Base-by-base conservation (phyloP, 371 early-diverging fungal genomes). In the Mortierella sp. region DNA sequence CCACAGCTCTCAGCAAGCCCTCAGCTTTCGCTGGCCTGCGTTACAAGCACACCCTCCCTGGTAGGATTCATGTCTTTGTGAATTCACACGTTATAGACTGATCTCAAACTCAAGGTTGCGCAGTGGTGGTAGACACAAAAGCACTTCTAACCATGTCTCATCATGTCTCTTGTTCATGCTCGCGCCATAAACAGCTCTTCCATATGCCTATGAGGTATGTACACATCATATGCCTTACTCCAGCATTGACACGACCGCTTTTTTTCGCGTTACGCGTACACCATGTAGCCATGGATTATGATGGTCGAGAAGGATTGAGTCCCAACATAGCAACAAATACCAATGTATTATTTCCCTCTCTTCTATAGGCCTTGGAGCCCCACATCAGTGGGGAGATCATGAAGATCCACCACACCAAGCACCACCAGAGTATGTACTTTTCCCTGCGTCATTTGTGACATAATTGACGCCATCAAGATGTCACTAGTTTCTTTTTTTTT, bases 341-440 rank as follows among this genome's bases (percentile, higher is more conserved):
- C 35, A 45, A 16, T 45, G 45, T 45, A 45, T 72, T 28, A 4
- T 59, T 84, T 75, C 11, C 58, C 70, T 62, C 78, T 85, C 89
- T 88, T 84, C 90, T 85, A 86, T 86, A 95, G 90, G 98, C 94
- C 64, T 92, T 98, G 77, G 98, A 97, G 87, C 98, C 98, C 59
- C 93, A 93, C 77, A 94, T 97, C 84, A 95, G 93, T 51, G 90
- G 91, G 64, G 96, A 99, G 84, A 99, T 98, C 84, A 98, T 99
- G 99, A 80, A 92, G 77, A 85, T 97, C 65, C 99, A 99, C 86
- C 97, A 99, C 87, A 62, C 88, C 76, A 98, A 98, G 92, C 99
- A 99, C 88, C 99, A 99, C 83, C 94, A 95, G 72, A 68, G 81
- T 80, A 72, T 11, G 75, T 59, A 16, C 26, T 5, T 12, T n/a